Conservation (phyloP, 1,284 basidiomycete species). For the Moniliella sp. region DNA sequence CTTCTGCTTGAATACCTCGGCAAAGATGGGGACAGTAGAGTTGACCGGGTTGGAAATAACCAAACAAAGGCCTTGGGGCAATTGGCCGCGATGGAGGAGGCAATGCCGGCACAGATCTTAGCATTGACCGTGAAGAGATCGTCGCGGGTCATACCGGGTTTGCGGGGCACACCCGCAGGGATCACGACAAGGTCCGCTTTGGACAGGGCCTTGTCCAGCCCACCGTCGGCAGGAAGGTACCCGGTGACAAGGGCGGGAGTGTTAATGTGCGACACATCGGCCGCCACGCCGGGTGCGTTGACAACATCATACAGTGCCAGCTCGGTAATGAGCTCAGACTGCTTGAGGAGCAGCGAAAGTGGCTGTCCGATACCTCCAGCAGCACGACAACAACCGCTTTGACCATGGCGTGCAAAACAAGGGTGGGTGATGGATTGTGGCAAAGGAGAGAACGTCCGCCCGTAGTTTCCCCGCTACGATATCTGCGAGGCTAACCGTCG, state of each 20-base stretch:
- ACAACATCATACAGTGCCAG: slow-evolving; percentile 77
- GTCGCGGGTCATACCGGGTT: slow-evolving; percentile 52
- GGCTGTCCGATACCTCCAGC: slow-evolving; percentile 51
- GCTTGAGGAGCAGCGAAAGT: slow-evolving; percentile 68
- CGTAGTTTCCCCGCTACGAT: too few relatives aligned
- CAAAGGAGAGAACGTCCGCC: too few relatives aligned
- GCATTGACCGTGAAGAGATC: slow-evolving; percentile 92
- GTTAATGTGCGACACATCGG: slow-evolving; percentile 72
- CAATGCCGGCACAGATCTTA: slow-evolving; percentile 79
- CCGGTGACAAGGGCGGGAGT: slow-evolving; percentile 34
- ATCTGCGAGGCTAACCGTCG: too few relatives aligned
- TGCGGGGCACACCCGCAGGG: slow-evolving; percentile 88
- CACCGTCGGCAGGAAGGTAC: slow-evolving; percentile 42
- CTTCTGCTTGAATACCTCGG: slow-evolving; percentile 78
- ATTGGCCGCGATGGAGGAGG: slow-evolving; percentile 59
- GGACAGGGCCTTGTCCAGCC: slow-evolving; percentile 58
- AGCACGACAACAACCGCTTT: too few relatives aligned
- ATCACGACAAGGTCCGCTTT: slow-evolving; percentile 80
- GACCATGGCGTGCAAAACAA: too few relatives aligned
- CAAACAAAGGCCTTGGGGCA: slow-evolving; percentile 76
- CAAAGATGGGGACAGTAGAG: slow-evolving; percentile 91
- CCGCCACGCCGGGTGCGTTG: slow-evolving; percentile 71
- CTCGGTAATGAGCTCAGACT: slow-evolving; percentile 50
- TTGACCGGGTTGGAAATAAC: slow-evolving; percentile 90
- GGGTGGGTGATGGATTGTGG: too few relatives aligned